These are phyloP conservation scores for Hyaloraphidium curvatum DNA, from an alignment of 192 early-diverging fungal genomes.

Conservation along the genomic window DNA sequence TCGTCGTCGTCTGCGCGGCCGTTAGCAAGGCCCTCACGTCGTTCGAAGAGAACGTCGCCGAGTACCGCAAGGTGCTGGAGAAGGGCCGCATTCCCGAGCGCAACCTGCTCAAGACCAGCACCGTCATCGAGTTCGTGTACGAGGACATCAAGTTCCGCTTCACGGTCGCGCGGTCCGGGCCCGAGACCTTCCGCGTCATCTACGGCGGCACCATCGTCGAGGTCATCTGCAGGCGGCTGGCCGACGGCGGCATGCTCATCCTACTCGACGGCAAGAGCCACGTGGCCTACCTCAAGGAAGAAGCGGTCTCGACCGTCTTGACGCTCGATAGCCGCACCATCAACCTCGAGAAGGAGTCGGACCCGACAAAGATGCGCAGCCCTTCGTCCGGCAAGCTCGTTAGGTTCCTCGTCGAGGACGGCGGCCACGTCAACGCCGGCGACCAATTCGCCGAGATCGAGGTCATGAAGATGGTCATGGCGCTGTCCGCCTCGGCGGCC, in stretches of 20 bases:
- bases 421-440: slow-evolving; percentile 68
- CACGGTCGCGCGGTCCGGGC: slow-evolving; percentile 55
- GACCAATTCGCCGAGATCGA: slow-evolving; percentile 97
- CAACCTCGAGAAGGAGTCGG: slow-evolving; percentile 86
- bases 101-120: slow-evolving; percentile 47
- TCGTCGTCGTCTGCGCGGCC: slow-evolving; percentile 83
- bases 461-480: slow-evolving; percentile 99
- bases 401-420: slow-evolving; percentile 79
- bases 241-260: slow-evolving; percentile 83
- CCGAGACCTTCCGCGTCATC: slow-evolving; percentile 56
- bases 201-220: slow-evolving; percentile 67
- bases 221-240: slow-evolving; percentile 62
- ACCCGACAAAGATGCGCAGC: slow-evolving; percentile 87
- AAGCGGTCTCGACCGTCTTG: slow-evolving; percentile 70
- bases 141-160: slow-evolving; percentile 83
- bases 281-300: slow-evolving; percentile 75
- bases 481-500: slow-evolving; percentile 72
- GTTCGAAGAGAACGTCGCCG: slow-evolving; percentile 39
- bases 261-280: slow-evolving; percentile 81
- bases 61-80: slow-evolving; percentile 68
- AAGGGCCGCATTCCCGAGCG: slow-evolving; percentile 80
- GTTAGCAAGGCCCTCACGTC: slow-evolving; percentile 60
- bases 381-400: slow-evolving; percentile 96
- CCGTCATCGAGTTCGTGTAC: slow-evolving; percentile 80
- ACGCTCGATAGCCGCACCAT: slow-evolving; percentile 82